Evolutionary conservation across 495 filamentous ascomycete genomes (phyloP).

Genomic region (Jackrogersella multiformis): DNA sequence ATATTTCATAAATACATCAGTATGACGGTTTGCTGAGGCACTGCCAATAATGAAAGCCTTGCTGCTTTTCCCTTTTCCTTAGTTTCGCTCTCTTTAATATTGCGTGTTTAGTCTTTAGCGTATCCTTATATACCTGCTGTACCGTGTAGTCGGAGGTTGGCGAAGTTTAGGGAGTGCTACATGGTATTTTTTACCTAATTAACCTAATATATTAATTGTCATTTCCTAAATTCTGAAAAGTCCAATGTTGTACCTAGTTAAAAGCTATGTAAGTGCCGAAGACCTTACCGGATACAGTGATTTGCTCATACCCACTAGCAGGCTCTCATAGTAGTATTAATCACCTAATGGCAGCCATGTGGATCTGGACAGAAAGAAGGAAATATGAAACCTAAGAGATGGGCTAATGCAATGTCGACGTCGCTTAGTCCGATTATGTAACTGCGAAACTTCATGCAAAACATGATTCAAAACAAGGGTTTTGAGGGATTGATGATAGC

Average conservation of each 20-base stretch:
- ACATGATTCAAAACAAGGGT: constrained; percentile 12
- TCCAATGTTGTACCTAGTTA: neutral
- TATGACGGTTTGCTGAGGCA: neutral
- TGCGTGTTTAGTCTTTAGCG: neutral
- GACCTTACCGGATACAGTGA: constrained; percentile 2
- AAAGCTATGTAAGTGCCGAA: constrained; percentile 26
- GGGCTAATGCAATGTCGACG: constrained; percentile 14
- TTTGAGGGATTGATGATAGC: neutral
- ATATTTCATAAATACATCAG: constrained; percentile 3
- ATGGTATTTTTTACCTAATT: no score
- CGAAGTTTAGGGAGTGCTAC: neutral
- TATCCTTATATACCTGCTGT: neutral
- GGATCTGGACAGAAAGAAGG: constrained; percentile 5
- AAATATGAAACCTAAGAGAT: constrained; percentile 19
- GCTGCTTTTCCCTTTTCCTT: neutral
- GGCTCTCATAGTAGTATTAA: constrained; percentile 14
- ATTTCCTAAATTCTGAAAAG: neutral
- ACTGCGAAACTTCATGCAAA: constrained; percentile 7
- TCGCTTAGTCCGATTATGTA: neutral
- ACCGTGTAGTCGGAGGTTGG: neutral
- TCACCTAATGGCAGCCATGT: neutral
- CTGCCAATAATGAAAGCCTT: neutral
- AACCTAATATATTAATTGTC: no score
- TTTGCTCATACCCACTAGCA: constrained; percentile 16
- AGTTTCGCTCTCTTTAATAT: neutral